Percentiles rank a stretch among this genome's conserved stretches.
phyloP scores from a whole-genome alignment of 371 early-diverging fungal genomes.

The Nosema muscidifuracis region DNA sequence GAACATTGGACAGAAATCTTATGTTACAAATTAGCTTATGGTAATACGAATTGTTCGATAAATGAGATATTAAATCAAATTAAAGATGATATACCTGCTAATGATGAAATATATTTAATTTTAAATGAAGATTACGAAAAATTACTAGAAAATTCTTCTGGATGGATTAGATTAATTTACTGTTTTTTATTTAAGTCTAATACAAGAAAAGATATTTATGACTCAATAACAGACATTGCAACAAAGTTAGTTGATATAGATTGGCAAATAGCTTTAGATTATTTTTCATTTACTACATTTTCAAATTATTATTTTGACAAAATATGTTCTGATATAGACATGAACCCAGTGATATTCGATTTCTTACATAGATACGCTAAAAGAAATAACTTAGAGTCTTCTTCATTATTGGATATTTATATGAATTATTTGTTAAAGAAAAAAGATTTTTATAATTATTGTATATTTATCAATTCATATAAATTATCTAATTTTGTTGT shows the following conservation, averaged over 20 bases:
- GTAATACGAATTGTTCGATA: neutral
- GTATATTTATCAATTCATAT: neutral
- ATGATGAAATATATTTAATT: constrained; percentile 9
- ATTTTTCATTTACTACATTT: constrained; percentile 22
- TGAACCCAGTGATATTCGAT: constrained; percentile 20
- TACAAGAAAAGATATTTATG: neutral
- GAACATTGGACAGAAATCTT: constrained; percentile 15
- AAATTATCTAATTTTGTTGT: neutral
- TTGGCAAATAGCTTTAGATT: constrained; percentile 22
- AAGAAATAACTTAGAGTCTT: constrained; percentile 1
- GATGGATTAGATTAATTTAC: neutral
- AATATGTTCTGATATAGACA: neutral
- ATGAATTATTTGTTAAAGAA: neutral
- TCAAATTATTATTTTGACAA: constrained; percentile 15
- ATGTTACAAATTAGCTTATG: constrained; percentile 33
- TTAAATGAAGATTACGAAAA: neutral
- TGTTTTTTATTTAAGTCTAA: neutral
- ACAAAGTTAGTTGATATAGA: neutral
- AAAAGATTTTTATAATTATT: neutral
- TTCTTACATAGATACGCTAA: constrained; percentile 15
- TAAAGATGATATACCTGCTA: neutral
- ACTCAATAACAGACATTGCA: neutral
- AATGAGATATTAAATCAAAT: neutral
- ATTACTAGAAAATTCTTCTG: neutral
- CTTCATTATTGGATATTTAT: constrained; percentile 2